Evolutionary conservation across 148 eudicot species (phyloP), one percentile per base, ranked within the genome.

Genomic region (Rhododendron mucronatum): DNA sequence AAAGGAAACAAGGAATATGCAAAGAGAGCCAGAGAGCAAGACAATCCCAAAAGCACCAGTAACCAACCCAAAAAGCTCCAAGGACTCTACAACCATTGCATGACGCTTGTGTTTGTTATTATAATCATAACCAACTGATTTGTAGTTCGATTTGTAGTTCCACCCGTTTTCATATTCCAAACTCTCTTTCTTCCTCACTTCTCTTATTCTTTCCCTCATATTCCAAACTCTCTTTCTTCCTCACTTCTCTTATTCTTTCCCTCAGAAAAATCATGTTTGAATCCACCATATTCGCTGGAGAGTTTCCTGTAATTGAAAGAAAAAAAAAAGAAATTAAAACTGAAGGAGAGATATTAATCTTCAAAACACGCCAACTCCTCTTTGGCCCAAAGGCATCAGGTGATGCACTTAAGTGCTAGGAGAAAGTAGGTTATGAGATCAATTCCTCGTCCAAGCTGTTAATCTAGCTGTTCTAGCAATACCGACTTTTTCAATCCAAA

Each of bases 131-230:
- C 53, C 53, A 44, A 12, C 3, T 9, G 30, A 20, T 80, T 80
- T 48, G 37, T 80, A 80, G 20, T 80, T 80, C 82, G 30, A 20
- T 80, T 80, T 48, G 37, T 80, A 80, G 20, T 80, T 80, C 82
- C 82, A 80, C 41, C 82, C 82, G 23, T 80, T 80, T 47, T 80
- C 21, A 6, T 45, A 11, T 55, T n/a, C 59, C 82, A 47, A 80
- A 20, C 39, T 0, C 82, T 80, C 82, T 28, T 26, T 48, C 59
- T 80, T 80, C 37, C 39, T 33, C 44, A 79, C 23, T 21, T 79
- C 82, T 47, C 37, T 48, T 48, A 79, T 79, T 80, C 21, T 80
- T 37, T 48, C 82, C 28, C 82, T 80, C 16, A 80, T 45, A 11
- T 55, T n/a, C 59, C 82, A 47, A 80, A 20, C 39, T 0, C 82